phyloP scores from a whole-genome alignment of 2,329 filamentous ascomycete genomes.

The Lizonia empirigonia region DNA sequence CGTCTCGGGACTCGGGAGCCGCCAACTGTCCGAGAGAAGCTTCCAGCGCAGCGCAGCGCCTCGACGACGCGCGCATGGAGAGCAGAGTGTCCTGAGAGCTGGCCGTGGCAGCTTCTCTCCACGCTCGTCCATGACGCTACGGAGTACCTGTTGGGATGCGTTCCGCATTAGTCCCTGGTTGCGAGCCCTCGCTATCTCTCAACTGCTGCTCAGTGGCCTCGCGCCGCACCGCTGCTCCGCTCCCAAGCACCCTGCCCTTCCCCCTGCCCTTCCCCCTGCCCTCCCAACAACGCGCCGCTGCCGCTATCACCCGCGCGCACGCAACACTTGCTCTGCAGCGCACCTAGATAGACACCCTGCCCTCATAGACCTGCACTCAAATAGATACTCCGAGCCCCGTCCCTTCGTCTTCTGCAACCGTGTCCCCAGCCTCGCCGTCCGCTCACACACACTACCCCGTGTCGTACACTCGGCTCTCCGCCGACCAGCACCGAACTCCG shows the following conservation, averaged over 20 bases:
- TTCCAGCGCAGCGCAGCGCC: conserved; percentile 7
- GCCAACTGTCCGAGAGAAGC: conserved; percentile 7
- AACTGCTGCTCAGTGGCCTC: conserved; percentile 21
- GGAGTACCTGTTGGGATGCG: conserved; percentile 23
- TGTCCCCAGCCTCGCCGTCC: conserved; percentile 7
- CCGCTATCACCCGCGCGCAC: not conserved
- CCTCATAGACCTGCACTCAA: no score
- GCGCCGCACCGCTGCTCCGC: conserved; percentile 4
- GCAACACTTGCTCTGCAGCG: not conserved
- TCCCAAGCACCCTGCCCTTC: conserved; percentile 18
- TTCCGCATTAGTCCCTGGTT: conserved; percentile 32
- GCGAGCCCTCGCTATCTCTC: conserved; percentile 31
- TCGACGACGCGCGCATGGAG: not conserved
- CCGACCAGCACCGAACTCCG: conserved; percentile 12
- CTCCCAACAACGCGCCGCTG: conserved; percentile 15
- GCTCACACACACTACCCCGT: conserved; percentile 1
- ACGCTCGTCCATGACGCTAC: not conserved
- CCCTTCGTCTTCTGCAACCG: not conserved
- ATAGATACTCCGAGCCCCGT: not conserved
- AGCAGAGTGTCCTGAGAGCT: conserved; percentile 7
- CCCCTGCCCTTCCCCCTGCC: no score
- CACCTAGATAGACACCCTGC: not conserved
- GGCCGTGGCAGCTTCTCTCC: conserved; percentile 5
- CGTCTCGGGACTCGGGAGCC: conserved; percentile 23
- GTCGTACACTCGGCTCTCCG: conserved; percentile 12